Conservation (phyloP, 2,329 filamentous ascomycete species). For the Alternaria arbusti region DNA sequence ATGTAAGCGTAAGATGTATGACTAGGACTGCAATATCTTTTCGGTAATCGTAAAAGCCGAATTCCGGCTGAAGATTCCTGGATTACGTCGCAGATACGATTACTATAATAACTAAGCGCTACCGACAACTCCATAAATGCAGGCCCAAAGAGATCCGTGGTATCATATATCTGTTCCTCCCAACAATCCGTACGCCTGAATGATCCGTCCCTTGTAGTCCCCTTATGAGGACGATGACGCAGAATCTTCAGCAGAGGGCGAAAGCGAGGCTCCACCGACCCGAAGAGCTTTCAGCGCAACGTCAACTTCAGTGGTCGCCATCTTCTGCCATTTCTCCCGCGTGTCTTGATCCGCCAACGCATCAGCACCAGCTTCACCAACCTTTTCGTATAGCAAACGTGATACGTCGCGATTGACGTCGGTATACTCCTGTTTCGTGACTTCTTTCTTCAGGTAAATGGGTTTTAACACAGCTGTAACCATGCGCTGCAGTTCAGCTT, state of each 20-base stretch:
- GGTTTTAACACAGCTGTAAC: constrained; percentile 84
- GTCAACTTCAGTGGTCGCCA: constrained; percentile 79
- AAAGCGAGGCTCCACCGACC: constrained; percentile 18
- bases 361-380: constrained; percentile 56
- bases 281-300: constrained; percentile 64
- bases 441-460: constrained; percentile 77
- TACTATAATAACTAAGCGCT: neutral
- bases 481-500: constrained; percentile 86
- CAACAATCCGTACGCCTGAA: neutral
- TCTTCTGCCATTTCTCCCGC: constrained; percentile 73
- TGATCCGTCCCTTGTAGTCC: neutral
- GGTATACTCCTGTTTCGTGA: constrained; percentile 90
- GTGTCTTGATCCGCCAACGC: constrained; percentile 68
- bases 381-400: constrained; percentile 79
- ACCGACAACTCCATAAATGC: constrained; percentile 1
- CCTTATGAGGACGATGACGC: constrained; percentile 36
- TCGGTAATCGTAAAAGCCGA: neutral
- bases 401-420: constrained; percentile 91
- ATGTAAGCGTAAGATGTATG: neutral
- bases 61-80: neutral
- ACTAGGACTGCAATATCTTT: neutral
- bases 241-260: constrained; percentile 36
- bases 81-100: neutral
- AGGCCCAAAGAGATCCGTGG: constrained; percentile 9
- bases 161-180: constrained; percentile 8